Percentiles rank a stretch among this genome's conserved stretches.
These are phyloP conservation scores for Aureobasidium melanogenum DNA, from an alignment of 2,329 filamentous ascomycete species.

Conservation along the genomic window DNA sequence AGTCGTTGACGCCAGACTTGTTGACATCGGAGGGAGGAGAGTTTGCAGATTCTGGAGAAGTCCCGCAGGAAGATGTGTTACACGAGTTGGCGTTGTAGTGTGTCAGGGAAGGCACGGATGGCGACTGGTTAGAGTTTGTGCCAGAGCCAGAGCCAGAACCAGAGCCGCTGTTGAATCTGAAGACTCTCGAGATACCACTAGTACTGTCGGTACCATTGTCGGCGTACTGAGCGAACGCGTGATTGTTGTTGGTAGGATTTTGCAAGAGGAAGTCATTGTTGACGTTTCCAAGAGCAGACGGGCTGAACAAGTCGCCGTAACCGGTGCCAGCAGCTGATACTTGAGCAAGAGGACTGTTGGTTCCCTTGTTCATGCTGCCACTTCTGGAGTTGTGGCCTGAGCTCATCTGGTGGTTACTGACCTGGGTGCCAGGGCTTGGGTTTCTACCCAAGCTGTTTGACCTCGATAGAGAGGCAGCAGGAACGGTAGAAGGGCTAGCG, in stretches of 20 bases:
- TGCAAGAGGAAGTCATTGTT: conserved; percentile 15
- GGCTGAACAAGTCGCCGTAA: conserved; percentile 52
- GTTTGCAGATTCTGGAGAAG: conserved; percentile 67
- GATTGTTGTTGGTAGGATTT: conserved; percentile 10
- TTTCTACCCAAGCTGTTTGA: conserved; percentile 6
- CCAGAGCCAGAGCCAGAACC: conserved; percentile 31
- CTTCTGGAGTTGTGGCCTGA: conserved; percentile 2
- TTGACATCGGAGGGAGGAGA: conserved; percentile 51
- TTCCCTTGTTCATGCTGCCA: conserved; percentile 13
- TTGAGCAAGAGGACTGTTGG: conserved; percentile 25
- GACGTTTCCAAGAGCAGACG: conserved; percentile 40
- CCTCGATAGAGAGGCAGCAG: background rate
- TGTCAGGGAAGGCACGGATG: conserved; percentile 43
- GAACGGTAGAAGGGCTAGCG: background rate
- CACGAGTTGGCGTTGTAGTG: conserved; percentile 48
- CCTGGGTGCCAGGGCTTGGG: background rate
- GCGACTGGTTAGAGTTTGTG: conserved; percentile 41
- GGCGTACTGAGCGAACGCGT: conserved; percentile 16
- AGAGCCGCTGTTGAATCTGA: conserved; percentile 42
- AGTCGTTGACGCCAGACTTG: conserved; percentile 23
- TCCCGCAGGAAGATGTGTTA: conserved; percentile 57
- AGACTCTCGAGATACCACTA: conserved; percentile 36
- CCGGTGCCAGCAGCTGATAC: conserved; percentile 26
- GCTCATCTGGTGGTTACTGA: background rate
- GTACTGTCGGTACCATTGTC: conserved; percentile 35